These are phyloP conservation scores for Westerdykella ornata DNA, from an alignment of 2,329 filamentous ascomycete species.

Conservation along the genomic window DNA sequence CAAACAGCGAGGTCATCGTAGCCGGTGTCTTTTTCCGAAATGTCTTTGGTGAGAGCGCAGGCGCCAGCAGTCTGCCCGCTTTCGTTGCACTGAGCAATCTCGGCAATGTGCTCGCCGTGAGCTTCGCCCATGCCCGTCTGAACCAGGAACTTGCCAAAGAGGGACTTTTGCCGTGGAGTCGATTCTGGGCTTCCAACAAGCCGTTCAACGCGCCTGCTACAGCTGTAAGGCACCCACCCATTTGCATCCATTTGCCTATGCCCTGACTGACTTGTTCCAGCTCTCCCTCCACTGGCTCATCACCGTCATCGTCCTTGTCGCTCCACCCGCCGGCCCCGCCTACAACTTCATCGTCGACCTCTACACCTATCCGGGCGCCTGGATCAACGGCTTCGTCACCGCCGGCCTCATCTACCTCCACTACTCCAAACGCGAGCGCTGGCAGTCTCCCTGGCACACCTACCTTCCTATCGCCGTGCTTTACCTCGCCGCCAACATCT, in stretches of 20 bases:
- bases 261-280: constrained; percentile 34
- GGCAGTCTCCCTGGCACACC: constrained; percentile 35
- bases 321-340: constrained; percentile 59
- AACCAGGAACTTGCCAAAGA: constrained; percentile 65
- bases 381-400: constrained; percentile 34
- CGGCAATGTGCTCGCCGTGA: constrained; percentile 57
- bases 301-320: constrained; percentile 58
- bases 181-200: constrained; percentile 62
- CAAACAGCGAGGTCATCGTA: constrained; percentile 53
- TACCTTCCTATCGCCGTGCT: constrained; percentile 33
- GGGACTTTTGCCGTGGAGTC: constrained; percentile 58
- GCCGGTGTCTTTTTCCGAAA: constrained; percentile 57
- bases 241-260: neutral
- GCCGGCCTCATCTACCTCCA: constrained; percentile 35
- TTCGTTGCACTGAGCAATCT: constrained; percentile 57
- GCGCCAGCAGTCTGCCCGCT: constrained; percentile 36
- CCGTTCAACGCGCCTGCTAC: constrained; percentile 56
- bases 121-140: constrained; percentile 53
- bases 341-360: constrained; percentile 62
- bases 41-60: constrained; percentile 53
- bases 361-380: constrained; percentile 34
- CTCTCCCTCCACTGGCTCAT: constrained; percentile 61
- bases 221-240: constrained; percentile 14
- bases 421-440: constrained; percentile 29
- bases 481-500: constrained; percentile 38